phyloP scores from a whole-genome alignment of 306 rosid genomes.

The Casuarina cunninghamiana region DNA sequence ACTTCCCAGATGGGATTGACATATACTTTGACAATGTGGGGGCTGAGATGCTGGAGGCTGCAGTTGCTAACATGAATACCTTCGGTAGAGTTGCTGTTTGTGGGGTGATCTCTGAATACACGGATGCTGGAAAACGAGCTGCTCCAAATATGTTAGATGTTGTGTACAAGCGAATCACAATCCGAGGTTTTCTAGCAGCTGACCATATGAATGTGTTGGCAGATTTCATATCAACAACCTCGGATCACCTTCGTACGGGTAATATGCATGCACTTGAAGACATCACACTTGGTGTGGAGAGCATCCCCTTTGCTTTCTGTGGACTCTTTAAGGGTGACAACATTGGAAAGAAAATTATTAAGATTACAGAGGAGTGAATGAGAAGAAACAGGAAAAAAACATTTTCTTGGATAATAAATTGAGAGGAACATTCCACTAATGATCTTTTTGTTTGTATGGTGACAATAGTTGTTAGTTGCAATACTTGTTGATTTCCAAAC shows the following conservation, averaged over 20 bases:
- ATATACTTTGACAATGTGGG: too few species aligned
- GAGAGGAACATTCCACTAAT: background rate
- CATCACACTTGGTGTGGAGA: constrained; percentile 53
- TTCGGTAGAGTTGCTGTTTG: too few species aligned
- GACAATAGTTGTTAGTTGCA: background rate
- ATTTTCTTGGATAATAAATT: background rate
- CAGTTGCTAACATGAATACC: too few species aligned
- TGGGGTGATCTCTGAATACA: too few species aligned
- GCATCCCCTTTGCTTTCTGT: constrained; percentile 60
- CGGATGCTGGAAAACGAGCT: too few species aligned
- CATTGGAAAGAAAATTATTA: constrained; percentile 64
- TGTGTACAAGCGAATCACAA: too few species aligned
- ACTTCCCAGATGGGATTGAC: too few species aligned
- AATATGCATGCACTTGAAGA: constrained; percentile 56
- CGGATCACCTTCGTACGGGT: constrained; percentile 43
- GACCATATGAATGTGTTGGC: constrained; percentile 40
- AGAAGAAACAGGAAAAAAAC: background rate
- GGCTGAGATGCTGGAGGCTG: too few species aligned
- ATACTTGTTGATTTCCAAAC: too few species aligned
- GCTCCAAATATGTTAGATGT: too few species aligned
- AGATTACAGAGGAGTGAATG: constrained; percentile 37
- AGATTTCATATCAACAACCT: constrained; percentile 45
- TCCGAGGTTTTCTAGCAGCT: constrained; percentile 40
- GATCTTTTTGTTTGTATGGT: background rate
- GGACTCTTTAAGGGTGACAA: constrained; percentile 66